A percentile compares a stretch with the other conserved stretches of the same genome.
phyloP scores from a whole-genome alignment of 2,329 filamentous ascomycete species.

The Pyrenochaeta sp. region DNA sequence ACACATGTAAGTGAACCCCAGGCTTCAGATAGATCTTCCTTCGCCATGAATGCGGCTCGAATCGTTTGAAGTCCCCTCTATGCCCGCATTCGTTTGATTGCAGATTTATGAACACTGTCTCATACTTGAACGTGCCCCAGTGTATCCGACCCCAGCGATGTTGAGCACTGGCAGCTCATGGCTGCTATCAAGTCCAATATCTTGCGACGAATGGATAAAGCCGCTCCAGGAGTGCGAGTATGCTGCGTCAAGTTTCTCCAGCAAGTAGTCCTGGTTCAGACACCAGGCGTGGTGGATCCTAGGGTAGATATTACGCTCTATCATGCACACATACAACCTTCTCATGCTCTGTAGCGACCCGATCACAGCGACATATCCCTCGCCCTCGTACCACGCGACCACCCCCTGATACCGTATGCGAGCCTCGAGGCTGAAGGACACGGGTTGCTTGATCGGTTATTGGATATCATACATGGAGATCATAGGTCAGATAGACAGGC shows the following conservation, averaged over 20 bases:
- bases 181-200: conserved; percentile 88
- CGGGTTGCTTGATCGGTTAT: conserved; percentile 86
- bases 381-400: conserved; percentile 82
- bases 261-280: conserved; percentile 90
- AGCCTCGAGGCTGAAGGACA: conserved; percentile 92
- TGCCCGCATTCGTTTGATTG: conserved; percentile 21
- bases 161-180: conserved; percentile 86
- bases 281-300: conserved; percentile 82
- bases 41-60: conserved; percentile 23
- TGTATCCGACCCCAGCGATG: conserved; percentile 85
- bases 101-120: conserved; percentile 38
- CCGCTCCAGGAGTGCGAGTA: conserved; percentile 78
- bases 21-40: conserved; percentile 31
- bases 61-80: conserved; percentile 19
- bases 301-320: conserved; percentile 66
- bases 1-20: conserved; percentile 80
- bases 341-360: conserved; percentile 64
- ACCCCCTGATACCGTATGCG: conserved; percentile 79
- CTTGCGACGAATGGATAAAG: conserved; percentile 84
- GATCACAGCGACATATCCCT: conserved; percentile 86
- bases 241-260: conserved; percentile 99
- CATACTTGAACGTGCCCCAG: conserved; percentile 61
- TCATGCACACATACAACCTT: conserved; percentile 7
- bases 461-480: conserved; percentile 85
- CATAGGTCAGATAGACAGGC: conserved; percentile 69